These are phyloP conservation scores for Hevea brasiliensis DNA, from an alignment of 345 rosid genomes.

Conservation along the genomic window DNA sequence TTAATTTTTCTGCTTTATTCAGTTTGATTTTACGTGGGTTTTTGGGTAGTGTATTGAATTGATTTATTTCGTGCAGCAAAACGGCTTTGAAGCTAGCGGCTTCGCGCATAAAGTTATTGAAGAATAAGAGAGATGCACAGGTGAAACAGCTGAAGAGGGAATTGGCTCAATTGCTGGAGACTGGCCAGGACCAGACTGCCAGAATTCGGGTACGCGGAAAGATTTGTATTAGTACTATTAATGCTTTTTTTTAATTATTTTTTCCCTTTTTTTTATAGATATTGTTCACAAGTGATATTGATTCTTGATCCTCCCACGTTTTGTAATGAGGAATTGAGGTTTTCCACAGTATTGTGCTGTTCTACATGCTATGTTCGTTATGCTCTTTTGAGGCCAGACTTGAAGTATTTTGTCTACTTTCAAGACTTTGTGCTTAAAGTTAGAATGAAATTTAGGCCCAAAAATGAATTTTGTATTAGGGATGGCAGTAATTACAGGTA, in stretches of 20 bases:
- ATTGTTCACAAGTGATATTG: too few relatives aligned
- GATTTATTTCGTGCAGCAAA: slow-evolving; percentile 50
- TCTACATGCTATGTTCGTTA: too few relatives aligned
- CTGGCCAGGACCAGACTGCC: slow-evolving; percentile 83
- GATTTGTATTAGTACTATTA: not conserved
- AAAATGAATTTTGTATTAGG: not conserved
- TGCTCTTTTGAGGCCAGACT: too few relatives aligned
- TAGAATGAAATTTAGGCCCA: not conserved
- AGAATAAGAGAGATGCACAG: slow-evolving; percentile 65
- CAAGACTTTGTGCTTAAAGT: not conserved
- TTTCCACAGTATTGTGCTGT: too few relatives aligned
- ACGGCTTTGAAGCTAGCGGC: slow-evolving; percentile 65
- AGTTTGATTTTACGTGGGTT: not conserved
- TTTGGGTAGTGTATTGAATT: too few relatives aligned
- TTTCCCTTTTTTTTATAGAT: too few relatives aligned
- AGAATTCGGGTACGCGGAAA: slow-evolving; percentile 59
- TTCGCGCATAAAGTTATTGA: slow-evolving; percentile 75
- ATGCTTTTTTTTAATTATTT: slow-evolving; percentile 9
- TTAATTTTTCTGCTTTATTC: not conserved
- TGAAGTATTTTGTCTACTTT: too few relatives aligned
- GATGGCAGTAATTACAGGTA: not conserved
- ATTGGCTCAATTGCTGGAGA: slow-evolving; percentile 69
- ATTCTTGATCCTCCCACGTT: not conserved
- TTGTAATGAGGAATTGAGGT: not conserved
- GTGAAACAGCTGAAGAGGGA: slow-evolving; percentile 75